Evolutionary conservation across 768 basidiomycete species (phyloP).

Genomic region (Boletus patriciae): DNA sequence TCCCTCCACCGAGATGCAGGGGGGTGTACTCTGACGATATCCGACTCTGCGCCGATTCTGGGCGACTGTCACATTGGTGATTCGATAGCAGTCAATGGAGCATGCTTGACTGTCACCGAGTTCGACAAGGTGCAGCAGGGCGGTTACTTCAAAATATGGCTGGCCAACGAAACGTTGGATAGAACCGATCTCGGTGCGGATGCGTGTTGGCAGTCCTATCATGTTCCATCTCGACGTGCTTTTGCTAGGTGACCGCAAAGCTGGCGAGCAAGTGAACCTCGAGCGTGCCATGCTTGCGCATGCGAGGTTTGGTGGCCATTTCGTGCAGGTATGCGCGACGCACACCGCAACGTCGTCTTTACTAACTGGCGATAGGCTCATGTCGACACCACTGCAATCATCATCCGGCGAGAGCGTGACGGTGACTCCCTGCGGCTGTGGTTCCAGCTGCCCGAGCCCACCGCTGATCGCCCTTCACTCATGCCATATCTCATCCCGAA

Average conservation of each 20-base stretch:
- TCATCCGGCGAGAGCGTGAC: slow-evolving; percentile 64
- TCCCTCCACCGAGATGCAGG: slow-evolving; percentile 61
- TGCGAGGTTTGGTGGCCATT: slow-evolving; percentile 93
- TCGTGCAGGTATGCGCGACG: slow-evolving; percentile 76
- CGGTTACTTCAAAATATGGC: slow-evolving; percentile 90
- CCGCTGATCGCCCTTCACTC: slow-evolving; percentile 57
- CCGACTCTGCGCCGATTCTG: slow-evolving; percentile 68
- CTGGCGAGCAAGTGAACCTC: slow-evolving; percentile 82
- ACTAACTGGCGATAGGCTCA: slow-evolving; percentile 63
- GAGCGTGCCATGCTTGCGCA: slow-evolving; percentile 95
- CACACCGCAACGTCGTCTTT: not conserved
- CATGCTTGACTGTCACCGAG: slow-evolving; percentile 88
- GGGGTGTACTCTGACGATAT: slow-evolving; percentile 83
- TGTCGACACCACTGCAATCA: slow-evolving; percentile 84
- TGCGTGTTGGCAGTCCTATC: not conserved
- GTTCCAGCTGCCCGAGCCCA: slow-evolving; percentile 71
- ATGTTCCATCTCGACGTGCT: slow-evolving; percentile 3
- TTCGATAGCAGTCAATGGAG: slow-evolving; percentile 87
- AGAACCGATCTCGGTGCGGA: slow-evolving; percentile 83
- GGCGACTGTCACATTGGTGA: slow-evolving; percentile 91
- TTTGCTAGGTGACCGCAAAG: slow-evolving; percentile 65
- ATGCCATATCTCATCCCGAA: slow-evolving; percentile 87
- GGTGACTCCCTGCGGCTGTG: slow-evolving; percentile 86
- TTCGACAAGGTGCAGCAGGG: slow-evolving; percentile 63
- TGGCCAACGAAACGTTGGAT: slow-evolving; percentile 92